Base-by-base conservation (phyloP, 179 eudicot species). In the Vitellaria paradoxa region DNA sequence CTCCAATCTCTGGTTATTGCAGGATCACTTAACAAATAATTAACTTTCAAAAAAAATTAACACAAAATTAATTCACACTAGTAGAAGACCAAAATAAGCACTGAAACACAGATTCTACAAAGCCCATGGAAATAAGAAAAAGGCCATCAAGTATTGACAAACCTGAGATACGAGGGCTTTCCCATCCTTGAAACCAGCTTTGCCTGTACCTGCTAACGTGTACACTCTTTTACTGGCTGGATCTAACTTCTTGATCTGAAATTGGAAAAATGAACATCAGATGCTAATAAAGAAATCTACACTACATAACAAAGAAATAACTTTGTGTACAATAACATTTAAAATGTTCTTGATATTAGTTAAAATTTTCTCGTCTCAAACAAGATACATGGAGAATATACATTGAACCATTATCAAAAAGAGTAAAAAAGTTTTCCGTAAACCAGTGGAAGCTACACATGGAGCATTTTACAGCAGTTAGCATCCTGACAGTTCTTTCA, bases 171-270 rank as follows among this genome's bases (percentile, higher is more conserved):
- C 74, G 63, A 83, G 72, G 71, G 92, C 90, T 82, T 82, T 68
- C 76, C 99, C 99, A 85, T 96, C 99, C 85, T 85, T 91, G 82
- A 93, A 93, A 70, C 99, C 98, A 84, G 99, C 99, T 85, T 85
- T 89, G 74, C 99, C 99, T 55, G 89, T 85, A 69, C 99, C 99
- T 72, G 92, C 96, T 78, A 93, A 30, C 15, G 97, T 91, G 65
- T 68, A 85, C 52, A 95, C 98, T 87, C 86, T 88, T 73, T 83
- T 89, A 67, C 77, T 91, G 18, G 89, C 88, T 75, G 90, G 91
- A 81, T 93, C 97, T 15, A 96, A 90, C 84, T 85, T 91, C 90
- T 96, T 96, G 76, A 96, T 93, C 99, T 96, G 88, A 69, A 77
- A 74, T 80, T 42, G 63, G 70, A 68, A 72, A 46, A 66, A 30